Percentiles rank a stretch among this genome's conserved stretches.
Evolutionary conservation across 2,329 filamentous ascomycete species (phyloP).

Genomic region (Phaeosphaeriaceae sp.): DNA sequence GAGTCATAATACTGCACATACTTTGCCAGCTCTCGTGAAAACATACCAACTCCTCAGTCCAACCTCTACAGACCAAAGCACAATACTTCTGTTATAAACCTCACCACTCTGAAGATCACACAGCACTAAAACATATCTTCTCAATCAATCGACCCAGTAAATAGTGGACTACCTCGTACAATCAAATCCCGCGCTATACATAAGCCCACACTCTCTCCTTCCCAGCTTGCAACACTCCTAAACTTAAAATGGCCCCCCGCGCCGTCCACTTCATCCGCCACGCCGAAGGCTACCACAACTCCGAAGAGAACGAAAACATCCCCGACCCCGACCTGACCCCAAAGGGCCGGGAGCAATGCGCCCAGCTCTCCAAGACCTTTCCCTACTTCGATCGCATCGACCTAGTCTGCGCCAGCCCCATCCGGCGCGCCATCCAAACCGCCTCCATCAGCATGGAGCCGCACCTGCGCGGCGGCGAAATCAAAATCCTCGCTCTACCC

Average conservation of each 20-base stretch:
- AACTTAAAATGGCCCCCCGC: conserved; percentile 26
- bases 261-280: conserved; percentile 67
- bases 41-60: too few relatives aligned
- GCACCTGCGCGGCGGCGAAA: conserved; percentile 2
- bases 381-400: conserved; percentile 65
- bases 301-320: conserved; percentile 69
- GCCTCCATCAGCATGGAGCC: conserved; percentile 71
- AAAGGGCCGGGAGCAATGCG: conserved; percentile 75
- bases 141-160: too few relatives aligned
- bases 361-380: conserved; percentile 67
- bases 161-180: too few relatives aligned
- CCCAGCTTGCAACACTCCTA: too few relatives aligned
- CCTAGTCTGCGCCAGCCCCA: conserved; percentile 76
- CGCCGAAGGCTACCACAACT: conserved; percentile 78
- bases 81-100: too few relatives aligned
- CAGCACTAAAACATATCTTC: too few relatives aligned
- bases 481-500: conserved; percentile 12
- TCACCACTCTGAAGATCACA: too few relatives aligned
- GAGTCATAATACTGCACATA: too few relatives aligned
- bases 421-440: conserved; percentile 81
- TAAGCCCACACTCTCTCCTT: too few relatives aligned
- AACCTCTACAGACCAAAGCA: too few relatives aligned
- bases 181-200: too few relatives aligned
- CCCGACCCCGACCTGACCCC: conserved; percentile 78
- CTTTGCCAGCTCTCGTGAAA: too few relatives aligned